These are phyloP conservation scores for Pilaira anomala DNA, from an alignment of 192 early-diverging fungal genomes.

Conservation along the genomic window DNA sequence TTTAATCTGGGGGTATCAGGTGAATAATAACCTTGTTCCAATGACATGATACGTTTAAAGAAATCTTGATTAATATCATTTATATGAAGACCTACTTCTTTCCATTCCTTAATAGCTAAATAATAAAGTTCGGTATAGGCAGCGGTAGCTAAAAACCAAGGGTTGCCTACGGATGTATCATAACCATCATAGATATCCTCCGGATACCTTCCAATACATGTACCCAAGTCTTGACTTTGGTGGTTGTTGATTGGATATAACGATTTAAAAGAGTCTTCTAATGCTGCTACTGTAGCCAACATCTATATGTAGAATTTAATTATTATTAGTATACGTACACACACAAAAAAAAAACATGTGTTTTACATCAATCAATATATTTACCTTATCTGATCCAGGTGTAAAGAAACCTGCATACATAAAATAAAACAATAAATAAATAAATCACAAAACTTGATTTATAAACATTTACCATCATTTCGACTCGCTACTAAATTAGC, in stretches of 20 bases:
- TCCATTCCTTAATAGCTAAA: constrained; percentile 36
- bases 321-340: background rate
- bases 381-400: constrained; percentile 25
- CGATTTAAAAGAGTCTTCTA: constrained; percentile 25
- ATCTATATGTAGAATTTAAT: constrained; percentile 5
- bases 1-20: constrained; percentile 16
- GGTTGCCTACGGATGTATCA: constrained; percentile 56
- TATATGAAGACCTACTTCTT: constrained; percentile 15
- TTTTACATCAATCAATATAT: no score
- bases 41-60: constrained; percentile 22
- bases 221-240: constrained; percentile 24
- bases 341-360: background rate
- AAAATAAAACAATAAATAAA: background rate
- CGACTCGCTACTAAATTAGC: constrained; percentile 34
- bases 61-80: constrained; percentile 35
- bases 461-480: constrained; percentile 22
- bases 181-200: constrained; percentile 76
- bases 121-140: constrained; percentile 64
- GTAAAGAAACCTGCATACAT: constrained; percentile 17
- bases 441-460: background rate
- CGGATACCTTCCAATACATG: constrained; percentile 69
- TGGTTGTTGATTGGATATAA: constrained; percentile 50
- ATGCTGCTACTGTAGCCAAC: constrained; percentile 24
- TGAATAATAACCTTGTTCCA: constrained; percentile 10
- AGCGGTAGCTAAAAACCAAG: constrained; percentile 68